phyloP scores from a whole-genome alignment of 352 stramenopile genomes.

The Blastocystis sp. region DNA sequence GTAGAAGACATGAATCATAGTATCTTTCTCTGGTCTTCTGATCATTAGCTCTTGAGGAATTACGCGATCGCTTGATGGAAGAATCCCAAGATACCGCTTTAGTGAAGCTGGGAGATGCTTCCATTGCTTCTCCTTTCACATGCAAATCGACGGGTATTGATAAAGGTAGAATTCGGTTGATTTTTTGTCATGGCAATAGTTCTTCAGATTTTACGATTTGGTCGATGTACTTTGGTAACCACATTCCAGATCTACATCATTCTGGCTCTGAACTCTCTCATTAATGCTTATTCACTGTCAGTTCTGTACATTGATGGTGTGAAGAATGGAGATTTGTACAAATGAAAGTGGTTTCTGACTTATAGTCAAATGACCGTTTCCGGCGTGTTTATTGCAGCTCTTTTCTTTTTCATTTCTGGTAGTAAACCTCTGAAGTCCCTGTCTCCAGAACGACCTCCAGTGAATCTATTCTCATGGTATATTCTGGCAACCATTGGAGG shows the following conservation, averaged over 20 bases:
- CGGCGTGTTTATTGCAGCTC: constrained; percentile 75
- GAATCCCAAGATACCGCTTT: constrained; percentile 79
- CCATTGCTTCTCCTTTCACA: constrained; percentile 97
- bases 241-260: constrained; percentile 99
- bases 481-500: constrained; percentile 88
- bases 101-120: constrained; percentile 97
- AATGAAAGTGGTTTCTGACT: constrained; percentile 74
- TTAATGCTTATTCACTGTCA: constrained; percentile 95
- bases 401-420: constrained; percentile 82
- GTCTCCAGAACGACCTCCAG: constrained; percentile 85
- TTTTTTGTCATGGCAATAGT: constrained; percentile 78
- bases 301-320: constrained; percentile 95
- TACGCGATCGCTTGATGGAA: constrained; percentile 70
- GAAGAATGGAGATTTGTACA: constrained; percentile 95
- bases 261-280: constrained; percentile 94
- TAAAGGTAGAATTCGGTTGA: constrained; percentile 73
- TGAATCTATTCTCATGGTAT: constrained; percentile 88
- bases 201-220: constrained; percentile 94
- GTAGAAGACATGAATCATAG: background rate
- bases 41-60: constrained; percentile 69
- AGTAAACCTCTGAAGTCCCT: constrained; percentile 89
- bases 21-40: background rate
- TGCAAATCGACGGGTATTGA: constrained; percentile 81
- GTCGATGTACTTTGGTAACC: constrained; percentile 95
- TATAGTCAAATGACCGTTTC: constrained; percentile 79